Conservation (phyloP, 805 yeast genomes). For the Lachancea waltii region DNA sequence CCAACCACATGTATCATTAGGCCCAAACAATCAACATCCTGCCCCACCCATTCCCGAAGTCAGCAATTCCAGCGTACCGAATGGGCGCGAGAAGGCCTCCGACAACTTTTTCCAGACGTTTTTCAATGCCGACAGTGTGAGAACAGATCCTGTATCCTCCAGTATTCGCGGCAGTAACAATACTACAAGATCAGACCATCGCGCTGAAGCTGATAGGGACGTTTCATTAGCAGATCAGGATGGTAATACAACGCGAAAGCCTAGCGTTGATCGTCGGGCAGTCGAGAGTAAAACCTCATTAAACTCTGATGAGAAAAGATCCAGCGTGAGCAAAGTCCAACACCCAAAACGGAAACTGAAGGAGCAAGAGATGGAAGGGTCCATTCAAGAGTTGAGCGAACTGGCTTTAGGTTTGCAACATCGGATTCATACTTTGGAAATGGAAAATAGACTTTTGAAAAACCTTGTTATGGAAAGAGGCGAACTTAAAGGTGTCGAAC, state of each 20-base stretch:
- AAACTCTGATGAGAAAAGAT: background rate
- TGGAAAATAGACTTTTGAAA: slow-evolving; percentile 85
- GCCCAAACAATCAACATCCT: background rate
- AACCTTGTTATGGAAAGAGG: slow-evolving; percentile 80
- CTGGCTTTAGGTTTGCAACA: slow-evolving; percentile 59
- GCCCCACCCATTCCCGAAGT: too few species aligned
- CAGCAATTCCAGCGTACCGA: background rate
- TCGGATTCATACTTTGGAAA: slow-evolving; percentile 75
- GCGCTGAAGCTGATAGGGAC: background rate
- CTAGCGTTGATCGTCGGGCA: slow-evolving; percentile 1
- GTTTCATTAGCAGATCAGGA: background rate
- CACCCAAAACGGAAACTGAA: slow-evolving; percentile 70
- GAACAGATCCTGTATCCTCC: background rate
- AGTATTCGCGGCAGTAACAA: background rate
- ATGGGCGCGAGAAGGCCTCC: background rate
- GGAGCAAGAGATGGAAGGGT: slow-evolving; percentile 85
- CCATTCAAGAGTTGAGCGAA: slow-evolving; percentile 65
- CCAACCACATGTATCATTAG: background rate
- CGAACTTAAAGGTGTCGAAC: slow-evolving; percentile 44
- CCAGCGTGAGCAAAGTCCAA: background rate
- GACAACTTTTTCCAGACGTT: slow-evolving; percentile 3
- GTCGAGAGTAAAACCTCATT: background rate
- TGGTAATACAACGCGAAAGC: background rate
- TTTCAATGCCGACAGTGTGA: slow-evolving; percentile 2
- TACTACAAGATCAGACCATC: background rate